A percentile compares a stretch with the other conserved stretches of the same genome.
These are phyloP conservation scores for Apiotrichum porosum DNA, from an alignment of 1,284 basidiomycete species.

Conservation along the genomic window DNA sequence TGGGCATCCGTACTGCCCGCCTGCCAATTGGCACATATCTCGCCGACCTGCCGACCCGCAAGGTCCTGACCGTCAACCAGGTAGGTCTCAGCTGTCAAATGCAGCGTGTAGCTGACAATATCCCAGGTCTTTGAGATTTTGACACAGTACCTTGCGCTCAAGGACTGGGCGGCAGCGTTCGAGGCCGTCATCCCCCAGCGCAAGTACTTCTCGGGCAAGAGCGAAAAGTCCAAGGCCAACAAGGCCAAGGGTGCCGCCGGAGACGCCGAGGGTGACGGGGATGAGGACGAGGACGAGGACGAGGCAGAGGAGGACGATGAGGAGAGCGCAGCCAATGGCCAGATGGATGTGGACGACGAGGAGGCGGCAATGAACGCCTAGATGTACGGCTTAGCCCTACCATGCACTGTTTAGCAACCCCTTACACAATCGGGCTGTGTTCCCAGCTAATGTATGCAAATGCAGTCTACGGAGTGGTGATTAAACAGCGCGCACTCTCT, in stretches of 20 bases:
- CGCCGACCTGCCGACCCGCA: constrained; percentile 74
- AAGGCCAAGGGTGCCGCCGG: neutral
- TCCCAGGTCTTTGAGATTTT: constrained; percentile 77
- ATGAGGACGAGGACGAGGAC: constrained; percentile 4
- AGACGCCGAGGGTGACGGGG: constrained; percentile 6
- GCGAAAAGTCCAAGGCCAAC: constrained; percentile 15
- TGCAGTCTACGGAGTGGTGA: constrained; percentile 10
- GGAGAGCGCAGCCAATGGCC: constrained; percentile 4
- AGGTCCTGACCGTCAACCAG: constrained; percentile 97
- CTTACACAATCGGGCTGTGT: too few relatives aligned
- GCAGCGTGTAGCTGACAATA: neutral
- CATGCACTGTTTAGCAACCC: too few relatives aligned
- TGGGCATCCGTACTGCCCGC: constrained; percentile 75
- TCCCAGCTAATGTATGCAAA: constrained; percentile 6
- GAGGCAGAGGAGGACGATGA: constrained; percentile 11
- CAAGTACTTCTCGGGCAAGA: constrained; percentile 58
- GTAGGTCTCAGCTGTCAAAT: constrained; percentile 35
- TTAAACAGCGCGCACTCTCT: neutral
- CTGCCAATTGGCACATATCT: constrained; percentile 89
- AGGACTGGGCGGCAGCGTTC: constrained; percentile 77
- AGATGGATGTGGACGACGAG: constrained; percentile 8
- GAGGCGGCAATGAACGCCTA: constrained; percentile 23
- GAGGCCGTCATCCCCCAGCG: constrained; percentile 80
- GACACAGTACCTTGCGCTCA: constrained; percentile 75
- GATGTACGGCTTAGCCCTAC: too few relatives aligned